These are phyloP conservation scores for Digitaria exilis DNA, from an alignment of 202 grass and related monocot species.

Conservation along the genomic window DNA sequence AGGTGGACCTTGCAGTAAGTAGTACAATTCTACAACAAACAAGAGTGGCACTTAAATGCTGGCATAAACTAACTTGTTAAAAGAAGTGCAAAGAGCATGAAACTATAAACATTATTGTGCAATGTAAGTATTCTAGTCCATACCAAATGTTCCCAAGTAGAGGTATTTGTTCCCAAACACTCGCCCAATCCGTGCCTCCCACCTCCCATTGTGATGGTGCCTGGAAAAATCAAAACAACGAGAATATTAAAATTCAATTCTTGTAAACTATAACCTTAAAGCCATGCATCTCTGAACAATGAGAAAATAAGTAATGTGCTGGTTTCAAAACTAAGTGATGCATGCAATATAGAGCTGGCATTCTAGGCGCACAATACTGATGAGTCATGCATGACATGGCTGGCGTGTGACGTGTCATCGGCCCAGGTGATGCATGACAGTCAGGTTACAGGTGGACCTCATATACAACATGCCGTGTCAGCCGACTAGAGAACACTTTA, in stretches of 20 bases:
- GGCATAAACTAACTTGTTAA: neutral
- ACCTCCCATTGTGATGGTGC: conserved; percentile 94
- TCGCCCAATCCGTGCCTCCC: conserved; percentile 88
- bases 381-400: conserved; percentile 33
- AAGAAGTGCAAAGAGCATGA: conserved; percentile 41
- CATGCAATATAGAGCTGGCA: neutral
- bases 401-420: conserved; percentile 30
- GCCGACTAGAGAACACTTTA: neutral
- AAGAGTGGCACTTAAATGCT: conserved; percentile 38
- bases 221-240: conserved; percentile 35
- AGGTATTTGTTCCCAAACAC: conserved; percentile 93
- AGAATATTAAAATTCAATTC: neutral
- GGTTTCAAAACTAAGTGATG: neutral
- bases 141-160: conserved; percentile 89
- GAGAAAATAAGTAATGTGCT: neutral
- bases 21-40: conserved; percentile 44
- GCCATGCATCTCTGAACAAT: neutral
- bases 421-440: conserved; percentile 25
- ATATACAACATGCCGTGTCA: conserved; percentile 20
- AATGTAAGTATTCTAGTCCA: conserved; percentile 38
- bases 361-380: conserved; percentile 1
- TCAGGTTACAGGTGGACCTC: conserved; percentile 39
- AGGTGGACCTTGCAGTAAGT: conserved; percentile 38
- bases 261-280: neutral
- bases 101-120: neutral